Evolutionary conservation across 2,329 filamentous ascomycete species (phyloP).

Genomic region (Dothidotthia symphoricarpi): DNA sequence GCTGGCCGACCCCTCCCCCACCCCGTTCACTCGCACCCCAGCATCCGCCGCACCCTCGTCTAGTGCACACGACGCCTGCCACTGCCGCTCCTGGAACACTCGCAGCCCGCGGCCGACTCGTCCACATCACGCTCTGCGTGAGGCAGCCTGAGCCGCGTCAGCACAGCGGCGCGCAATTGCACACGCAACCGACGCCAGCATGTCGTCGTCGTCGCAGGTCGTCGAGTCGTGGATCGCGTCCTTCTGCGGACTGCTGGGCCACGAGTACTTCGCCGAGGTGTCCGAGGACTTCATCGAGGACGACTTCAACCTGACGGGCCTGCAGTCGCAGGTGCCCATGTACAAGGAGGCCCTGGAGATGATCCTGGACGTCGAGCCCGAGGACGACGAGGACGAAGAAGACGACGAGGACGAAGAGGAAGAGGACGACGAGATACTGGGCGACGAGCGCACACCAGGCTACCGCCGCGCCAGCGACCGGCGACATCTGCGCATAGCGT

Average conservation of each 20-base stretch:
- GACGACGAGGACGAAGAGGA: constrained; percentile 66
- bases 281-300: constrained; percentile 99
- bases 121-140: too few species aligned
- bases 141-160: too few species aligned
- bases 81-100: too few species aligned
- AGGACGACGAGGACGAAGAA: constrained; percentile 86
- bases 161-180: too few species aligned
- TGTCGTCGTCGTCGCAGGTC: constrained; percentile 59
- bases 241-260: constrained; percentile 91
- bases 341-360: constrained; percentile 99
- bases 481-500: constrained; percentile 81
- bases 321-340: constrained; percentile 94
- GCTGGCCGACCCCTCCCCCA: constrained; percentile 15
- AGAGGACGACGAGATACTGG: constrained; percentile 46
- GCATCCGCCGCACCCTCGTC: constrained; percentile 8
- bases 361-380: constrained; percentile 97
- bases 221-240: constrained; percentile 96
- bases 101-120: too few species aligned
- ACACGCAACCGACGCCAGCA: too few species aligned
- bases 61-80: too few species aligned
- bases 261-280: constrained; percentile 99
- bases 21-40: constrained; percentile 11
- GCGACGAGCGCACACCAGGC: constrained; percentile 58
- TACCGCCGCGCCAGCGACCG: constrained; percentile 52
- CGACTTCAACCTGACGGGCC: constrained; percentile 96